Base-by-base conservation (phyloP, 352 stramenopile species). In the Phytophthora sojae region DNA sequence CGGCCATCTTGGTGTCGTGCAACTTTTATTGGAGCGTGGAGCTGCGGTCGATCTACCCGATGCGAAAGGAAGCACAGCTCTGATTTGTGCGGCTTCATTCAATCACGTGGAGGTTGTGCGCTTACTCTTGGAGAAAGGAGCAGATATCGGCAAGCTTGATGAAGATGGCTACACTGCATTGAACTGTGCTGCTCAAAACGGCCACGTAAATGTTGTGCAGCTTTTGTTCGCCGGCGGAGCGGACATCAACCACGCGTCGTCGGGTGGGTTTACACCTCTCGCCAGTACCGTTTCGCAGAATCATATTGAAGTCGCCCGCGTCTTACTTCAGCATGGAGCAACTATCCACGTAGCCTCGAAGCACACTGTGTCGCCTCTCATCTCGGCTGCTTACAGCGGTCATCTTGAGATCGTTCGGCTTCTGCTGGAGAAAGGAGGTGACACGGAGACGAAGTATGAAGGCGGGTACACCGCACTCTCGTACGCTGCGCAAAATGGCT, bases 251-350 rank as follows among this genome's bases (percentile, higher is more conserved):
- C 35, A 44, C 35, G 35, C 3, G 19, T 60, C 15, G 29, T 14
- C 17, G 39, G 56, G n/a, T 4, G 44, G 44, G 32, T 42, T 37
- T 23, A 53, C 37, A 3, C 21, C 56, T 62, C 56, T 53, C 21
- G 39, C 51, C 37, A 53, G 25, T 54, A 25, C 37, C 19, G 37
- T 42, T 53, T 11, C 23, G 26, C 51, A 52, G 15, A 17, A 29
- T 12, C 26, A 39, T 39, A 15, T 23, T 6, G 17, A 51, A 12
- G 17, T 53, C 14, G 14, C 8, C n/a, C 39, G 14, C 6, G 5
- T 63, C 44, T 19, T 63, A 26, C 14, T 63, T 12, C 23, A 63
- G 7, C 23, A n/a, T 29, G 35, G 11, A 44, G 35, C 35, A 44
- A 17, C 12, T n/a, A 44, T 44, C 12, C 12, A 44, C 4, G 2